A percentile compares a stretch with the other conserved stretches of the same genome.
Conservation (phyloP, 176 grass and related monocot species). For the Carex kokanica region DNA sequence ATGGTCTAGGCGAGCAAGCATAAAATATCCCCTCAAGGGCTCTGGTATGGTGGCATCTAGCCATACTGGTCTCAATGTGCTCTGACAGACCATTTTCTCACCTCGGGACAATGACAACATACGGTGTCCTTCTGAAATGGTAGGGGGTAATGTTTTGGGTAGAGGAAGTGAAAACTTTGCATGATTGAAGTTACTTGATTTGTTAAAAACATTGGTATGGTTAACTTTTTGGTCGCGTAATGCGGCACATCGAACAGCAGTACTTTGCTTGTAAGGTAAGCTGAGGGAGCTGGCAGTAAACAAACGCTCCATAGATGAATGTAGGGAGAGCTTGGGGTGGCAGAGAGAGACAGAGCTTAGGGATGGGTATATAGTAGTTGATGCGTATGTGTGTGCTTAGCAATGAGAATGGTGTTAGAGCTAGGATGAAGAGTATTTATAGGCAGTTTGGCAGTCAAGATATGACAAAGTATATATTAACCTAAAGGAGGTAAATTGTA, state of each 20-base stretch:
- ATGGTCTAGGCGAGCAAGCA: background rate
- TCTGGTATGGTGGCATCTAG: background rate
- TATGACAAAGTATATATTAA: background rate
- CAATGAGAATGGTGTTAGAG: background rate
- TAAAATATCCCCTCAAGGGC: background rate
- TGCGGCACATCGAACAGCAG: background rate
- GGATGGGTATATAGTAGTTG: background rate
- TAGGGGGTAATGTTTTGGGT: background rate
- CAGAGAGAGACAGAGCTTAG: background rate
- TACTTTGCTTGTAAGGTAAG: background rate
- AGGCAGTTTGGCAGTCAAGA: background rate
- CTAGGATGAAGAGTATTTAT: background rate
- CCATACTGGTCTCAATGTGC: background rate
- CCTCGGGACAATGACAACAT: background rate
- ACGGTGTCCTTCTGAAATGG: background rate
- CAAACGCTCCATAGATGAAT: background rate
- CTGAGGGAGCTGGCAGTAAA: background rate
- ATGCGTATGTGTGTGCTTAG: background rate
- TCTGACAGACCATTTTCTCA: background rate
- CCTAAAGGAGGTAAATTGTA: background rate
- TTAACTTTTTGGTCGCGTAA: background rate
- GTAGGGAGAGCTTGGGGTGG: too few relatives aligned
- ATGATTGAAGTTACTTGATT: background rate
- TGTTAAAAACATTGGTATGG: background rate
- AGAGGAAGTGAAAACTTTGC: background rate